phyloP scores from a whole-genome alignment of 352 stramenopile species.

The Phytopythium chamaehyphon region DNA sequence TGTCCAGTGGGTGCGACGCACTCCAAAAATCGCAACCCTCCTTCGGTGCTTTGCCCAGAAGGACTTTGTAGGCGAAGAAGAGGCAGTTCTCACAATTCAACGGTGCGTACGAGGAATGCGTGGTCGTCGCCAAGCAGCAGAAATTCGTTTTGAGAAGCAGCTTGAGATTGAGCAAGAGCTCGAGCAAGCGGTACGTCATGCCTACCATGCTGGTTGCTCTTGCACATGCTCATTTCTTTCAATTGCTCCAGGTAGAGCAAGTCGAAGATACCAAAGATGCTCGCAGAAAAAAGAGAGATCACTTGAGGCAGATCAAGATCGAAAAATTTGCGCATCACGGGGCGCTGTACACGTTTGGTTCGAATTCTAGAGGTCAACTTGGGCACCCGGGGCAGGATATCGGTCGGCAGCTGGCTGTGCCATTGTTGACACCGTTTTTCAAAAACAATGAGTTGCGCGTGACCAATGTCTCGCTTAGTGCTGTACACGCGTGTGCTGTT shows the following conservation, averaged over 20 bases:
- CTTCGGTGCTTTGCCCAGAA: slow-evolving; percentile 68
- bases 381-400: slow-evolving; percentile 44
- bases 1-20: slow-evolving; percentile 58
- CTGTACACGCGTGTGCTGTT: slow-evolving; percentile 56
- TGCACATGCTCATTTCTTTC: neutral
- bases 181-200: slow-evolving; percentile 28
- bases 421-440: slow-evolving; percentile 53
- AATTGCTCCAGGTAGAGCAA: slow-evolving; percentile 26
- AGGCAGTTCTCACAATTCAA: slow-evolving; percentile 49
- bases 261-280: slow-evolving; percentile 64
- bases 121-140: slow-evolving; percentile 35
- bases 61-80: slow-evolving; percentile 53
- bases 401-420: slow-evolving; percentile 27
- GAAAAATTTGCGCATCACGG: slow-evolving; percentile 67
- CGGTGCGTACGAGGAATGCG: slow-evolving; percentile 53
- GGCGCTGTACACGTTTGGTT: slow-evolving; percentile 67
- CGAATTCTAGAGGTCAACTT: slow-evolving; percentile 50
- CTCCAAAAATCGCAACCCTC: slow-evolving; percentile 66
- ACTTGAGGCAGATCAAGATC: slow-evolving; percentile 60
- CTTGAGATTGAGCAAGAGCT: slow-evolving; percentile 55
- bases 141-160: slow-evolving; percentile 49
- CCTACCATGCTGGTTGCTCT: too few relatives aligned
- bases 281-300: slow-evolving; percentile 61
- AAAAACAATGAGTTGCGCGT: slow-evolving; percentile 71
- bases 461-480: slow-evolving; percentile 33